phyloP scores from a whole-genome alignment of 768 basidiomycete genomes.

The Lentinula sp. region DNA sequence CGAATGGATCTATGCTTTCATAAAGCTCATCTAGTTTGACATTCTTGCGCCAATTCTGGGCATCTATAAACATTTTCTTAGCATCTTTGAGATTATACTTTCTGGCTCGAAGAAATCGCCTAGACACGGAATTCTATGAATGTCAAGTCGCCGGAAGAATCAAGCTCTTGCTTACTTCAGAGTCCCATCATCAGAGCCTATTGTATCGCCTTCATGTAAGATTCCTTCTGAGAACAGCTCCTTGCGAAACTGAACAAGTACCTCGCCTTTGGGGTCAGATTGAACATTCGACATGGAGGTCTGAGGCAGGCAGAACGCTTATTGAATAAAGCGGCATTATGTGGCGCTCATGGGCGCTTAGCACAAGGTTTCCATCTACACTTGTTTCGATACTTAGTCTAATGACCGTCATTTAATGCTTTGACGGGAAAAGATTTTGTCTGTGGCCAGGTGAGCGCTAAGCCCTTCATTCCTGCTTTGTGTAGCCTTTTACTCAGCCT shows the following conservation, averaged over 20 bases:
- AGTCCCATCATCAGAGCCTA: slow-evolving; percentile 56
- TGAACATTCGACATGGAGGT: not conserved
- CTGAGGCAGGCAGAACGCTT: not conserved
- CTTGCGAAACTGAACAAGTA: slow-evolving; percentile 44
- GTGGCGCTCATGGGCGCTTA: not conserved
- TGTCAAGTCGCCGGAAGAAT: slow-evolving; percentile 13
- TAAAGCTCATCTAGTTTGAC: slow-evolving; percentile 31
- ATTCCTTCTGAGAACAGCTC: slow-evolving; percentile 47
- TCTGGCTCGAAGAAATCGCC: slow-evolving; percentile 74
- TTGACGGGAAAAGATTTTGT: not conserved
- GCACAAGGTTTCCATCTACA: not conserved
- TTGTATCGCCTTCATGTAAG: slow-evolving; percentile 52
- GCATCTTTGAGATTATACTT: slow-evolving; percentile 53
- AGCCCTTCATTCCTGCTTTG: too few species aligned
- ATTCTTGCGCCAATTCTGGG: slow-evolving; percentile 62
- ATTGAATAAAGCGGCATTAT: not conserved
- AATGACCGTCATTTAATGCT: not conserved
- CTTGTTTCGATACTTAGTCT: not conserved
- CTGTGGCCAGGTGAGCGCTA: too few species aligned
- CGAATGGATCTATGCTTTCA: slow-evolving; percentile 31
- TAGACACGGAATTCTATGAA: slow-evolving; percentile 17
- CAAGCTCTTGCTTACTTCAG: slow-evolving; percentile 51
- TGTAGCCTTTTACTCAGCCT: too few species aligned
- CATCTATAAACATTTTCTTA: slow-evolving; percentile 60
- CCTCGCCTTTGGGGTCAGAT: slow-evolving; percentile 16